Conservation (phyloP, 2,329 filamentous ascomycete species). For the Penicillium sp. region DNA sequence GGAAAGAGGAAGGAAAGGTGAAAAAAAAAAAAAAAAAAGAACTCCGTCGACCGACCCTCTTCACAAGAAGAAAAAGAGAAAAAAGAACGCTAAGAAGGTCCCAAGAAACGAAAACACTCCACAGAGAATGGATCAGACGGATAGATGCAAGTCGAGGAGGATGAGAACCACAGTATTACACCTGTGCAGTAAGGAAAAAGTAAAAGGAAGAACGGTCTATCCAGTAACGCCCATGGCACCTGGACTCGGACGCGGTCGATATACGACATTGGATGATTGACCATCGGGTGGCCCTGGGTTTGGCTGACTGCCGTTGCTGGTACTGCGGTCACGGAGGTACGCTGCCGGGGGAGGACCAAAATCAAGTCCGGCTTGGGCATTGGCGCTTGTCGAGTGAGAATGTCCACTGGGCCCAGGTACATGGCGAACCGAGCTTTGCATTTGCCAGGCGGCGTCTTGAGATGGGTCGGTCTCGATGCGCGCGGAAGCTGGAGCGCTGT, state of each 20-base stretch:
- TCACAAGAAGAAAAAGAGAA: constrained; percentile 19
- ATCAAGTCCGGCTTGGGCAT: constrained; percentile 27
- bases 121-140: constrained; percentile 17
- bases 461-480: constrained; percentile 83
- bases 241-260: constrained; percentile 38
- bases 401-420: constrained; percentile 53
- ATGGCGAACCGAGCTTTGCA: constrained; percentile 79
- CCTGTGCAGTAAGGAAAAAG: constrained; percentile 22
- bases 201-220: constrained; percentile 21
- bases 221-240: constrained; percentile 43
- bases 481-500: constrained; percentile 54
- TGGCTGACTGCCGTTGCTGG: constrained; percentile 37
- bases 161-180: constrained; percentile 18
- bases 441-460: constrained; percentile 67
- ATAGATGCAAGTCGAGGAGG: constrained; percentile 16
- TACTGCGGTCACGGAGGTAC: constrained; percentile 37
- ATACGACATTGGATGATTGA: constrained; percentile 36
- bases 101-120: constrained; percentile 18
- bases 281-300: constrained; percentile 28
- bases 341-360: constrained; percentile 26
- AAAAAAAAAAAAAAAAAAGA: constrained; percentile 26
- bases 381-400: constrained; percentile 30
- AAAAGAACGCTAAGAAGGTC: constrained; percentile 33
- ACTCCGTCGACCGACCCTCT: constrained; percentile 34
- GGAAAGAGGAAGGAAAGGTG: constrained; percentile 12